Evolutionary conservation across 2,329 filamentous ascomycete species (phyloP).

Genomic region (Thelonectria discophora): DNA sequence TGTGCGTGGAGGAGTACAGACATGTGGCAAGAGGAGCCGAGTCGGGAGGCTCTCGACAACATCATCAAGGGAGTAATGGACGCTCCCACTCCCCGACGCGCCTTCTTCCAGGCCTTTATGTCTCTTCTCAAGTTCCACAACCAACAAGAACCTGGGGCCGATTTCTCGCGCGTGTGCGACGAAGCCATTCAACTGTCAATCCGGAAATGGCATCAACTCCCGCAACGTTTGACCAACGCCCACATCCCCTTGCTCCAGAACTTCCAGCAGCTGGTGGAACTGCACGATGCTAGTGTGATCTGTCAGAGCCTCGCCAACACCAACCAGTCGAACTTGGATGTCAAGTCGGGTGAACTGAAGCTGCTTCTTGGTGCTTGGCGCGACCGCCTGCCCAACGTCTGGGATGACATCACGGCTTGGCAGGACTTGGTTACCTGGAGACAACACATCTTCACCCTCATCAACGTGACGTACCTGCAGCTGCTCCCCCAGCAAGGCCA

Average conservation of each 20-base stretch:
- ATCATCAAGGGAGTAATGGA: conserved; percentile 98
- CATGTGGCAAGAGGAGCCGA: conserved; percentile 88
- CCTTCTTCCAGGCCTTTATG: conserved; percentile 99
- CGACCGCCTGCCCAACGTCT: conserved; percentile 93
- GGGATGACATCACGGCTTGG: conserved; percentile 99
- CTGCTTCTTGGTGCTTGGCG: conserved; percentile 93
- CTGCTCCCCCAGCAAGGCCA: conserved; percentile 79
- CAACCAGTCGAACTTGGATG: conserved; percentile 84
- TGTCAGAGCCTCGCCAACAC: conserved; percentile 90
- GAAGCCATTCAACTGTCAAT: conserved; percentile 98
- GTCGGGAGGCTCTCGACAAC: conserved; percentile 87
- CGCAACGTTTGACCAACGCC: conserved; percentile 89
- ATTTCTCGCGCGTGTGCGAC: conserved; percentile 91
- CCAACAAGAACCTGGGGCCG: conserved; percentile 78
- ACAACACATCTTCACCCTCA: conserved; percentile 97
- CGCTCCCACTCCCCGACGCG: conserved; percentile 89
- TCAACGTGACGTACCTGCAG: conserved; percentile 91
- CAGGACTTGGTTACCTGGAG: conserved; percentile 99
- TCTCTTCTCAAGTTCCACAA: conserved; percentile 92
- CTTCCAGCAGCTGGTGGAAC: conserved; percentile 96
- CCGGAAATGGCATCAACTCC: conserved; percentile 98
- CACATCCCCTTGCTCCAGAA: conserved; percentile 96
- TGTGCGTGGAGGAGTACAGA: conserved; percentile 96
- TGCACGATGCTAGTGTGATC: conserved; percentile 97
- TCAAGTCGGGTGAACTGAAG: conserved; percentile 95